These are phyloP conservation scores for Neofusicoccum ribis DNA, from an alignment of 2,329 filamentous ascomycete genomes.

Conservation along the genomic window DNA sequence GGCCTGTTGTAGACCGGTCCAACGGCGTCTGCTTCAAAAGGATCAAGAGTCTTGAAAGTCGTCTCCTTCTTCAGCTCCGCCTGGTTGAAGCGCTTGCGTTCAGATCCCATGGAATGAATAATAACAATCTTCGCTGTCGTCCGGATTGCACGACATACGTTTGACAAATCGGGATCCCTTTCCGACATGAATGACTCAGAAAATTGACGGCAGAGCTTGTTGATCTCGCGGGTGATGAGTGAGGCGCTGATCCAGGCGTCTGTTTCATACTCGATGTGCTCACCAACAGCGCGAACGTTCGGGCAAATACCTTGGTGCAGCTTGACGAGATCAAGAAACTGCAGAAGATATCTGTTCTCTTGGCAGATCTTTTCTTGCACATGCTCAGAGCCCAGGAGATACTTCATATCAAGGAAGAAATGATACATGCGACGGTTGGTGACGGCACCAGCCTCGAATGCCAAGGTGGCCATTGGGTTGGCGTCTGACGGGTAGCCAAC, in stretches of 20 bases:
- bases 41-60: conserved; percentile 73
- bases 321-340: conserved; percentile 94
- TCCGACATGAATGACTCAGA: conserved; percentile 79
- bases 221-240: conserved; percentile 91
- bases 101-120: conserved; percentile 83
- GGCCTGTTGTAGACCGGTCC: conserved; percentile 31
- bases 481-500: conserved; percentile 92
- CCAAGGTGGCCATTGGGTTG: conserved; percentile 79
- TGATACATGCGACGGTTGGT: conserved; percentile 96
- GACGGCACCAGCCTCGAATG: conserved; percentile 91
- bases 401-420: conserved; percentile 93
- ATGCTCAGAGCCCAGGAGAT: conserved; percentile 83
- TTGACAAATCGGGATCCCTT: conserved; percentile 62
- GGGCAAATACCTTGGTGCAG: conserved; percentile 96
- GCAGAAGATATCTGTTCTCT: conserved; percentile 84
- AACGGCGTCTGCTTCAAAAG: conserved; percentile 74
- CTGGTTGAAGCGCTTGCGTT: conserved; percentile 79
- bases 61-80: conserved; percentile 86
- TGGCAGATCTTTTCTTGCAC: conserved; percentile 81
- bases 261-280: conserved; percentile 97
- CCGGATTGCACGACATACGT: conserved; percentile 70
- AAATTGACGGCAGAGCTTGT: conserved; percentile 84
- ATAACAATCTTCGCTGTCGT: conserved; percentile 81
- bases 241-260: conserved; percentile 98
- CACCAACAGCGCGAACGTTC: conserved; percentile 85